phyloP scores from a whole-genome alignment of 2,329 filamentous ascomycete genomes.

The Diaporthe sp. region DNA sequence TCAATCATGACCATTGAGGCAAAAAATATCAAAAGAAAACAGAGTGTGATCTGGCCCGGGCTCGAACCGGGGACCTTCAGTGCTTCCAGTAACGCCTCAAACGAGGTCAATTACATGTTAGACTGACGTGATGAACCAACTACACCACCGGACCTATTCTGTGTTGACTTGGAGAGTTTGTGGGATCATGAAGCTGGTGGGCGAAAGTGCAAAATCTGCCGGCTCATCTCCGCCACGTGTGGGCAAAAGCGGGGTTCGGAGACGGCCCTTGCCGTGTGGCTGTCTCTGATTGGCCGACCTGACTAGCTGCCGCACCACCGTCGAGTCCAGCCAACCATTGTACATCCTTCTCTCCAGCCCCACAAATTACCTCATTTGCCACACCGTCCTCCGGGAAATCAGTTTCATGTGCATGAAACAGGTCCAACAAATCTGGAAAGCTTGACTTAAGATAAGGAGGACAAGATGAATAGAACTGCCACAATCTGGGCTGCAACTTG shows the following conservation, averaged over 20 bases:
- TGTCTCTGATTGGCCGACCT: not conserved
- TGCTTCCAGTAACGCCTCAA: not conserved
- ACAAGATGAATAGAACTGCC: no score
- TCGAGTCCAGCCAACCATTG: not conserved
- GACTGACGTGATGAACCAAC: conserved; percentile 33
- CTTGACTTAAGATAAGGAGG: no score
- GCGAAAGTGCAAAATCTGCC: not conserved
- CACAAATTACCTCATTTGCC: not conserved
- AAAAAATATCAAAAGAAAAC: not conserved
- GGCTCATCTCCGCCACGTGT: not conserved
- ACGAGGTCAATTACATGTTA: conserved; percentile 3
- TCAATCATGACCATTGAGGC: not conserved
- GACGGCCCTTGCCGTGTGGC: not conserved
- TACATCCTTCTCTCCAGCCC: not conserved
- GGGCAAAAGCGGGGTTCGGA: not conserved
- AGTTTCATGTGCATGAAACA: no score
- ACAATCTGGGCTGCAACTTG: no score
- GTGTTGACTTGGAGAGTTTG: not conserved
- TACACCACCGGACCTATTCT: conserved; percentile 26
- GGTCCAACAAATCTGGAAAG: no score
- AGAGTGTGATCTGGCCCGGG: conserved; percentile 32
- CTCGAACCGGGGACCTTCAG: conserved; percentile 35
- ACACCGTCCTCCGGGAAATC: no score
- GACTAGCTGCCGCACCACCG: not conserved
- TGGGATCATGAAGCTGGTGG: not conserved